Base-by-base conservation (phyloP, 768 basidiomycete genomes). In the Termitomyces sp. region DNA sequence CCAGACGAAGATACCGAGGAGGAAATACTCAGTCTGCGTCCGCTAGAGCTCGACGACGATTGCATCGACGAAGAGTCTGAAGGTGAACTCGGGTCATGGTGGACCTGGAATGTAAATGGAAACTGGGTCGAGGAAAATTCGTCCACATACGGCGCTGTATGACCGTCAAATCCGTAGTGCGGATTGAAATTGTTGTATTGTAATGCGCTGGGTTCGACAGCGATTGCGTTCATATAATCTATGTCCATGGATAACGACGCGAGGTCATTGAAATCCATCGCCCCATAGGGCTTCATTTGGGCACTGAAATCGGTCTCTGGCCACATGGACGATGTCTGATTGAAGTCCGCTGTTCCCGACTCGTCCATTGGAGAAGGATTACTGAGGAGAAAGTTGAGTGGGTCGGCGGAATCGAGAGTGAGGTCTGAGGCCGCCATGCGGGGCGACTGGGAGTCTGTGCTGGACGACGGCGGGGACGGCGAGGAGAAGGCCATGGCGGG, bases 181-280 rank as follows among this genome's bases (percentile, higher is more conserved):
- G 69, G 65, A 36, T 65, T 69, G 59, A 71, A 69, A 24, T 46
- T 50, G 57, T 66, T 69, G 57, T 67, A 70, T 33, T 90, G 88
- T 13, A 90, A 74, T 7, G 82, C 76, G 65, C 77, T 85, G 35
- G 90, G 89, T 61, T 91, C 87, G 57, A 91, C 80, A 1, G 82
- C 81, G 66, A 86, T 80, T 20, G 81, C 73, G 4, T 84, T 80
- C 69, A 79, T 76, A 58, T 87, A 84, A 67, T 89, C 87, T 72
- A 89, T 78, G 71, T 86, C 84, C 80, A 87, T 83, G 7, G 72
- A 66, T 28, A 70, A 71, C 62, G 70, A 79, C 60, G 66, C 64
- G 69, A 82, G 63, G 69, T 80, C 64, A 28, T 65, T 66, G 65
- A 75, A 84, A 54, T 79, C 77, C 72, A 79, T 70, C 46, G 81